Percentiles rank a stretch among this genome's conserved stretches.
These are phyloP conservation scores for Phalaenopsis hybrid DNA, from an alignment of 116 monocot species.

Conservation along the genomic window DNA sequence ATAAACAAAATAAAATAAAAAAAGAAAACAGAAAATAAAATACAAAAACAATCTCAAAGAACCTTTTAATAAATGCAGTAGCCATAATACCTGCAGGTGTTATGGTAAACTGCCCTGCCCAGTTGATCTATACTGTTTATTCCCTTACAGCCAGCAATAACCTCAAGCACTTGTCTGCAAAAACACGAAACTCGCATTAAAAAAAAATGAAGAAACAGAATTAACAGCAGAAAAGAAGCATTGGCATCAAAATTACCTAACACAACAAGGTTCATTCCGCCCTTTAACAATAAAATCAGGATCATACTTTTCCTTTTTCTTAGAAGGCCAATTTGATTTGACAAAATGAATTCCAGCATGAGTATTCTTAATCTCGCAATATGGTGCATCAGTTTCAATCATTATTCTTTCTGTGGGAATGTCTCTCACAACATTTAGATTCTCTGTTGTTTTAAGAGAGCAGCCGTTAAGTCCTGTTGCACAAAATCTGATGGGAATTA, in stretches of 20 bases:
- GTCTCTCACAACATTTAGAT: conserved; percentile 65
- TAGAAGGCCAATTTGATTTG: conserved; percentile 84
- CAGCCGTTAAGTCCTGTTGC: conserved; percentile 89
- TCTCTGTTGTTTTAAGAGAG: conserved; percentile 74
- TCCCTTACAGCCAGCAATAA: conserved; percentile 81
- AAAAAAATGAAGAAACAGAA: neutral
- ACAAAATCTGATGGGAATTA: conserved; percentile 1
- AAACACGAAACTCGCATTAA: neutral
- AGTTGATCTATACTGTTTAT: conserved; percentile 51
- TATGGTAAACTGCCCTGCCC: conserved; percentile 66
- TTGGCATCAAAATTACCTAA: conserved; percentile 42
- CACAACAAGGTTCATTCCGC: conserved; percentile 91
- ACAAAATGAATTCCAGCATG: conserved; percentile 87
- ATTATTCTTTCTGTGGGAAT: conserved; percentile 89
- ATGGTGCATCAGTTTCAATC: conserved; percentile 99
- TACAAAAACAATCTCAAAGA: too few relatives aligned
- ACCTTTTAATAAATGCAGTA: neutral
- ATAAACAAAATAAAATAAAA: too few relatives aligned
- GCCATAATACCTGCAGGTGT: conserved; percentile 77
- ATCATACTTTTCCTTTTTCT: conserved; percentile 95
- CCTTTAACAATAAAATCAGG: conserved; percentile 66
- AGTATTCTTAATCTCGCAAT: conserved; percentile 96
- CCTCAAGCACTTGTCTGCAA: conserved; percentile 96
- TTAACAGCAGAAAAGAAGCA: neutral
- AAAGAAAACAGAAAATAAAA: too few relatives aligned